Base-by-base conservation (phyloP, 2,329 filamentous ascomycete genomes). In the Verticillium klebahnii region DNA sequence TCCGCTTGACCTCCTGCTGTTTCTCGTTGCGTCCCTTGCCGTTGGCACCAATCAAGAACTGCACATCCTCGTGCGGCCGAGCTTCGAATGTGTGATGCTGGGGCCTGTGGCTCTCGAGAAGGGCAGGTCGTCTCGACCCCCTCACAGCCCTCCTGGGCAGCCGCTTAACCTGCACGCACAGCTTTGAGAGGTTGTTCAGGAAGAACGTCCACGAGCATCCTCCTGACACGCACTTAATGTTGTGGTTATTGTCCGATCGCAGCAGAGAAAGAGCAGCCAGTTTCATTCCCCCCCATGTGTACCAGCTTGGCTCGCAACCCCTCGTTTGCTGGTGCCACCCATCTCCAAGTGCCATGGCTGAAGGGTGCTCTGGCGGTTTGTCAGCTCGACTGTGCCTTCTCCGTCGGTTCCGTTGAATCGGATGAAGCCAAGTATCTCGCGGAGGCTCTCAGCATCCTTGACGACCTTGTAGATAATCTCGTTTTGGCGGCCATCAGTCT, bases 241-340 rank as follows among this genome's bases (percentile, higher is more conserved):
- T 55, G 57, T 74, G 71, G 37, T 73, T 72, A 40, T 69, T 66
- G 3, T 39, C 60, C 1, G 56, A 57, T 34, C 73, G 65, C 66
- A 73, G 59, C 2, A 75, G 60, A n/a, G 69, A 65, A 12, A 74
- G 61, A n/a, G 72, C 57, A 4, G 71, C 69, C n/a, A 71, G 39
- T 54, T 73, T 72, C 37, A 74, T 65, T 2, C 73, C 71, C 37
- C 71, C 11, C 72, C 72, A 32, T 73, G 70, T 3, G 65, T 60
- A 0, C 72, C 72, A 12, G 70, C 70, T 57, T 71, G 69, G 5
- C 60, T 58, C 1, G 1, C 1, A 14, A 68, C 63, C 31, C 57
- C 50, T 3, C 58, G 29, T 61, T 74, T 74, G 50, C 59, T 70
- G 0, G 69, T 69, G 2, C 65, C 67, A 8, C 72, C 69, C 45